Conservation (phyloP, 108 stramenopile species). For the Cyclotella baltica region DNA sequence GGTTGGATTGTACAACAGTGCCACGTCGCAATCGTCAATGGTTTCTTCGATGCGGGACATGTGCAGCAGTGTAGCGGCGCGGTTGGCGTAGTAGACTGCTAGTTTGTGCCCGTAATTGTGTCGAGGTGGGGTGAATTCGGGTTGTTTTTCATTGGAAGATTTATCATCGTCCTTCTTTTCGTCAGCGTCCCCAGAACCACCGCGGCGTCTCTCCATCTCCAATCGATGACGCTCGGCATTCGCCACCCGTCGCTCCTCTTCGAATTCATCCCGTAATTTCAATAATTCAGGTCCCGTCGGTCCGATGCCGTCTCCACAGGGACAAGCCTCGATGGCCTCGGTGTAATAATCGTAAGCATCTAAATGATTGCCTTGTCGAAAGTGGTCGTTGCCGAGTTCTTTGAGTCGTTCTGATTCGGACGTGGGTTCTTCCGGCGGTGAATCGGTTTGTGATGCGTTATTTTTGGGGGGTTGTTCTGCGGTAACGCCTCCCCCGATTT, state of each 20-base stretch:
- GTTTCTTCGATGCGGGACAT: constrained; percentile 76
- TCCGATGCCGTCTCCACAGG: constrained; percentile 47
- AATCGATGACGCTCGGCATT: constrained; percentile 21
- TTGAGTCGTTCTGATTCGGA: constrained; percentile 59
- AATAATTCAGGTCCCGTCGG: constrained; percentile 60
- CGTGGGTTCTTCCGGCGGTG: not conserved
- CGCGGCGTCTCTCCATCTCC: constrained; percentile 28
- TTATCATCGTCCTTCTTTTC: constrained; percentile 21
- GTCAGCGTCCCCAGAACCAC: constrained; percentile 7
- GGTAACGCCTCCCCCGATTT: constrained; percentile 22
- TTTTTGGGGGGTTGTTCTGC: not conserved
- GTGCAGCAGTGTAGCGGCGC: constrained; percentile 75
- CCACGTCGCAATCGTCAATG: constrained; percentile 76
- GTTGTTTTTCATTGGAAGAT: constrained; percentile 11
- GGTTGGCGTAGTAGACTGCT: constrained; percentile 83
- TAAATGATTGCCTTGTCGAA: constrained; percentile 64
- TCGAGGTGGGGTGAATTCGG: constrained; percentile 44
- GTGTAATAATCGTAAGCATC: constrained; percentile 87
- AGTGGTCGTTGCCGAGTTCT: constrained; percentile 78
- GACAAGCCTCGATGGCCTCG: constrained; percentile 82
- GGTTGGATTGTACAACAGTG: constrained; percentile 72
- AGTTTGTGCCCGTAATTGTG: constrained; percentile 62
- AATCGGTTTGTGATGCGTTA: constrained; percentile 11
- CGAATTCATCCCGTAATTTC: constrained; percentile 54
- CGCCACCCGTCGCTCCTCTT: constrained; percentile 23